Evolutionary conservation across 164 flowering plant genomes (phyloP).

Genomic region (Kingdonia uniflora): DNA sequence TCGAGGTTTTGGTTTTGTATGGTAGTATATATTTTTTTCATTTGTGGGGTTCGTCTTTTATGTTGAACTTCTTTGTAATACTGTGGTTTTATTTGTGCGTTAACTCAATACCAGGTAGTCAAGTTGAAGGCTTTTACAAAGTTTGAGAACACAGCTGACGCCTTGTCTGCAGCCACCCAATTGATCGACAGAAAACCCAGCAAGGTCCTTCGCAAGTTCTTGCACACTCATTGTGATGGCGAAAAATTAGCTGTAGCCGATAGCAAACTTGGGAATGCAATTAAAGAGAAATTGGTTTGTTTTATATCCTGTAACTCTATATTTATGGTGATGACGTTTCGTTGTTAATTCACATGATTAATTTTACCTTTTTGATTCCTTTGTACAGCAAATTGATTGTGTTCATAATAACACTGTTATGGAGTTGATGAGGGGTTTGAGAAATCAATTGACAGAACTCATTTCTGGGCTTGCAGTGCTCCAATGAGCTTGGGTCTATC

Average conservation of each 20-base stretch:
- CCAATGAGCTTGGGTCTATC: constrained; percentile 97
- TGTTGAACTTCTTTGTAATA: too few relatives aligned
- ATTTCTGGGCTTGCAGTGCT: constrained; percentile 72
- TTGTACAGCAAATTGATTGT: constrained; percentile 59
- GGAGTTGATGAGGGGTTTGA: constrained; percentile 94
- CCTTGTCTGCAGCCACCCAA: constrained; percentile 59
- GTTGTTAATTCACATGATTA: too few relatives aligned
- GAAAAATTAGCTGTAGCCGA: constrained; percentile 83
- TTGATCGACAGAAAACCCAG: constrained; percentile 75
- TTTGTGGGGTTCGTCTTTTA: too few relatives aligned
- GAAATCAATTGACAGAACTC: constrained; percentile 80
- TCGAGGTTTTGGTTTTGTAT: too few relatives aligned
- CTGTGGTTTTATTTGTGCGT: neutral
- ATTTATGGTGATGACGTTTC: too few relatives aligned
- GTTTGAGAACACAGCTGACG: constrained; percentile 88
- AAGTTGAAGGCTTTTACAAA: constrained; percentile 85
- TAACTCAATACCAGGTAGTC: constrained; percentile 42
- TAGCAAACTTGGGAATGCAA: constrained; percentile 80
- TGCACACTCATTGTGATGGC: constrained; percentile 66
- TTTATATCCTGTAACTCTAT: neutral
- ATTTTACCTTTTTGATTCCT: neutral
- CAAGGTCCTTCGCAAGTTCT: constrained; percentile 80
- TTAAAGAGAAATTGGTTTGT: constrained; percentile 77
- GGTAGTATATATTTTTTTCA: too few relatives aligned
- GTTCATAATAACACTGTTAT: constrained; percentile 72